Evolutionary conservation across 1,284 basidiomycete genomes (phyloP).

Genomic region (Pseudozyma sp.): DNA sequence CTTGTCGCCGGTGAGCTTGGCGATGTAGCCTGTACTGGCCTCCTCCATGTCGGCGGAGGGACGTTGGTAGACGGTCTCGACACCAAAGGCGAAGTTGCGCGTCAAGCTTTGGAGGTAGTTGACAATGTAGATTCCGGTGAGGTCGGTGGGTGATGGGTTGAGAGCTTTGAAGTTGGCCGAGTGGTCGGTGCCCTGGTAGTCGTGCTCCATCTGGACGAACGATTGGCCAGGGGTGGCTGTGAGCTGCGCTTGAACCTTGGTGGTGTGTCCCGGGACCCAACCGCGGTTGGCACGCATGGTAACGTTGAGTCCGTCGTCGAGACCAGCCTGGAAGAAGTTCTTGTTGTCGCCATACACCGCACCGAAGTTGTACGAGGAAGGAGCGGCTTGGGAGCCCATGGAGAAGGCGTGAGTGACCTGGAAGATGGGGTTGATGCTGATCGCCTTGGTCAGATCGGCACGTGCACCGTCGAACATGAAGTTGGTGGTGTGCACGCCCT

Average conservation of each 20-base stretch:
- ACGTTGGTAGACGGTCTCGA: conserved; percentile 87
- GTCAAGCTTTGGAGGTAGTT: conserved; percentile 96
- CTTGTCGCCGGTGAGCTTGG: conserved; percentile 74
- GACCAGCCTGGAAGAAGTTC: conserved; percentile 88
- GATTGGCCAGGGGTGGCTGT: conserved; percentile 64
- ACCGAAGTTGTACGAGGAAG: conserved; percentile 88
- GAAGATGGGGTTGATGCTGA: conserved; percentile 94
- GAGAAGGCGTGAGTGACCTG: conserved; percentile 97
- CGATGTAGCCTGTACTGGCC: conserved; percentile 83
- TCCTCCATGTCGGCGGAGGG: conserved; percentile 75
- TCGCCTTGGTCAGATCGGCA: conserved; percentile 93
- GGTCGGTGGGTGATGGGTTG: conserved; percentile 88
- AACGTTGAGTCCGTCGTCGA: conserved; percentile 92
- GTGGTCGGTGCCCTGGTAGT: conserved; percentile 90
- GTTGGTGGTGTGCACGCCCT: conserved; percentile 88
- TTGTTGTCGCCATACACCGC: conserved; percentile 88
- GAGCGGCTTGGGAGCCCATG: conserved; percentile 74
- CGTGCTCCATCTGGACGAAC: conserved; percentile 87
- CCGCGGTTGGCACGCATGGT: conserved; percentile 90
- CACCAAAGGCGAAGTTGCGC: conserved; percentile 87
- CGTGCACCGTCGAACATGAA: conserved; percentile 96
- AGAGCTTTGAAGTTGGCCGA: conserved; percentile 87
- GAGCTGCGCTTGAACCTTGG: conserved; percentile 91
- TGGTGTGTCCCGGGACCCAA: conserved; percentile 82
- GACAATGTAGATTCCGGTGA: conserved; percentile 91